Evolutionary conservation across 345 rosid genomes (phyloP).

Genomic region (Turnera subulata): DNA sequence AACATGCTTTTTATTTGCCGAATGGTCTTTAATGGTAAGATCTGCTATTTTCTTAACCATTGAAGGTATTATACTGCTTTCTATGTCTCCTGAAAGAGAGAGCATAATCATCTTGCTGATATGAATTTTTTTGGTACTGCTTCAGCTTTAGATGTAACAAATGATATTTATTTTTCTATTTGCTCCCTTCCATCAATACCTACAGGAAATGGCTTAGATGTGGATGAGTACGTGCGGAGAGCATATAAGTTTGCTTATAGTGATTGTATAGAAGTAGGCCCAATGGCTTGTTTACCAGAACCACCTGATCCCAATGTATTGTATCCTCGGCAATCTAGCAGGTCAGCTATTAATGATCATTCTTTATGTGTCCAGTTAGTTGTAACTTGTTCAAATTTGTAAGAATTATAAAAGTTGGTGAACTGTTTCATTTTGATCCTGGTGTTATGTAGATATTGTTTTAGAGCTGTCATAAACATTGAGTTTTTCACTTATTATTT

Average conservation of each 20-base stretch:
- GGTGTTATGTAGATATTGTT: no score
- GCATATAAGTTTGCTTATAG: conserved; percentile 98
- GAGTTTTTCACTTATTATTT: no score
- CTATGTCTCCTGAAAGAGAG: not conserved
- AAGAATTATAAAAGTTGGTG: no score
- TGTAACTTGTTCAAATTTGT: no score
- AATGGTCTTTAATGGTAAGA: conserved; percentile 96
- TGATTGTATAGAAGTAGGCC: conserved; percentile 95
- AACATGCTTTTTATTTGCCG: conserved; percentile 98
- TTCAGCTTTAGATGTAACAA: not conserved
- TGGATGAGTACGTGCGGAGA: conserved; percentile 95
- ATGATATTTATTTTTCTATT: not conserved
- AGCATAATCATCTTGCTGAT: conserved; percentile 6
- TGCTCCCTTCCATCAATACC: conserved; percentile 11
- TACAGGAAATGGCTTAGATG: conserved; percentile 95
- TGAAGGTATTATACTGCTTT: conserved; percentile 8
- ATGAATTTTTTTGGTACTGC: conserved; percentile 1
- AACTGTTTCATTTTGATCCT: no score
- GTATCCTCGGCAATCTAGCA: conserved; percentile 93
- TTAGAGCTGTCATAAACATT: no score
- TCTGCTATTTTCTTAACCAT: conserved; percentile 15
- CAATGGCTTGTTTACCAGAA: conserved; percentile 81
- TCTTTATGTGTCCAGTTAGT: conserved; percentile 12
- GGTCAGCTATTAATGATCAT: conserved; percentile 31
- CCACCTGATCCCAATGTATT: conserved; percentile 96